Conservation (phyloP, 2,329 filamentous ascomycete species). For the Exophiala dermatitidis region DNA sequence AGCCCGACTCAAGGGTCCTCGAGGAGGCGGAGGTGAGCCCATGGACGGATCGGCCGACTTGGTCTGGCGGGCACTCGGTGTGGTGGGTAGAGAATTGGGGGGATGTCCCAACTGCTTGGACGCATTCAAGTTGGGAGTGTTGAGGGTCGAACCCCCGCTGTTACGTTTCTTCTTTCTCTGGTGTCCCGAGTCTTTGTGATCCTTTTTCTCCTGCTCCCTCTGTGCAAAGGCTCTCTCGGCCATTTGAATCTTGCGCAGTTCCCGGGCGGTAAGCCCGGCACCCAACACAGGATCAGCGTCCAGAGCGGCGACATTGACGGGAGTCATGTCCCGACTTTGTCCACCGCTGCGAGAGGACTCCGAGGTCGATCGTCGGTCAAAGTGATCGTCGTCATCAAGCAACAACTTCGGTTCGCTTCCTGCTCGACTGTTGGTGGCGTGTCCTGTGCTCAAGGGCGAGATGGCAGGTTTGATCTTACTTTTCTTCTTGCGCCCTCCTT, state of each 20-base stretch:
- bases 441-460: slow-evolving; percentile 49
- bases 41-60: slow-evolving; percentile 23
- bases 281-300: slow-evolving; percentile 36
- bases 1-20: slow-evolving; percentile 24
- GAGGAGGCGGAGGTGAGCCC: slow-evolving; percentile 33
- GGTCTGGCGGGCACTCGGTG: slow-evolving; percentile 9
- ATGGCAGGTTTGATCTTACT: slow-evolving; percentile 40
- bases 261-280: slow-evolving; percentile 53
- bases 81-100: slow-evolving; percentile 14
- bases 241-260: slow-evolving; percentile 56
- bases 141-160: slow-evolving; percentile 49
- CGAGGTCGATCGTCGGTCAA: slow-evolving; percentile 51
- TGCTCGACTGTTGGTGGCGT: slow-evolving; percentile 51
- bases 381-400: slow-evolving; percentile 49
- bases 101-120: slow-evolving; percentile 21
- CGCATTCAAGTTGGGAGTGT: slow-evolving; percentile 41
- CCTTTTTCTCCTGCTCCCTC: slow-evolving; percentile 51
- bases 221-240: slow-evolving; percentile 57
- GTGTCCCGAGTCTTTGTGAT: slow-evolving; percentile 31
- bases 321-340: slow-evolving; percentile 56
- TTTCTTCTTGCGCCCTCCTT: slow-evolving; percentile 45
- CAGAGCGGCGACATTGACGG: slow-evolving; percentile 44
- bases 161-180: slow-evolving; percentile 52
- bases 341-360: slow-evolving; percentile 51
- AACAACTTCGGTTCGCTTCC: slow-evolving; percentile 49